Percentiles rank a stretch among this genome's conserved stretches.
Conservation (phyloP, 768 basidiomycete species). For the Phaffia australis region DNA sequence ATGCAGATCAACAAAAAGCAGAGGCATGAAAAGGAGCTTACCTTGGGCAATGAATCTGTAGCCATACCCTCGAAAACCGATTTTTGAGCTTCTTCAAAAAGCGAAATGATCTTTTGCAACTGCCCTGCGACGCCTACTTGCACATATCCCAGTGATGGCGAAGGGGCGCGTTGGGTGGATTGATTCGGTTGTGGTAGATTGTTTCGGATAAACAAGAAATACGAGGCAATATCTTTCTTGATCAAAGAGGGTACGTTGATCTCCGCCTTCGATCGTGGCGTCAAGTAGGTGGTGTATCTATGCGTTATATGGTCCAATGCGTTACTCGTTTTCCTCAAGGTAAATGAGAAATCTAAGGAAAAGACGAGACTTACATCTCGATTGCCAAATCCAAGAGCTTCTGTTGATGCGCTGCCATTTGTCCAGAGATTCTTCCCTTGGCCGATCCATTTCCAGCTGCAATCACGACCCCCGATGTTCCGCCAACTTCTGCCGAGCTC, state of each 20-base stretch:
- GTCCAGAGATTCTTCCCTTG: conserved; percentile 27
- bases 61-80: conserved; percentile 92
- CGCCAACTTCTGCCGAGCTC: conserved; percentile 58
- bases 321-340: not conserved
- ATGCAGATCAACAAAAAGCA: no score
- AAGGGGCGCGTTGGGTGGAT: not conserved
- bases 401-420: conserved; percentile 63
- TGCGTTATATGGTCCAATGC: conserved; percentile 15
- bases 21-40: conserved; percentile 18
- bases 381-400: conserved; percentile 87
- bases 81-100: conserved; percentile 91
- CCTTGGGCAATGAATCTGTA: conserved; percentile 90
- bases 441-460: not conserved
- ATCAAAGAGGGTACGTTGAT: conserved; percentile 96
- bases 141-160: not conserved
- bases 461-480: conserved; percentile 11
- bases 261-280: conserved; percentile 86
- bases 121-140: conserved; percentile 81
- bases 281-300: conserved; percentile 84
- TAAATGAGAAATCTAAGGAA: not conserved
- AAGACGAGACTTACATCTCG: conserved; percentile 40
- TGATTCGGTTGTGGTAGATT: conserved; percentile 57
- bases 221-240: conserved; percentile 83
- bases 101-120: conserved; percentile 75
- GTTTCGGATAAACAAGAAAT: conserved; percentile 59